These are phyloP conservation scores for Oidiodendron maius DNA, from an alignment of 495 filamentous ascomycete species.

Conservation along the genomic window DNA sequence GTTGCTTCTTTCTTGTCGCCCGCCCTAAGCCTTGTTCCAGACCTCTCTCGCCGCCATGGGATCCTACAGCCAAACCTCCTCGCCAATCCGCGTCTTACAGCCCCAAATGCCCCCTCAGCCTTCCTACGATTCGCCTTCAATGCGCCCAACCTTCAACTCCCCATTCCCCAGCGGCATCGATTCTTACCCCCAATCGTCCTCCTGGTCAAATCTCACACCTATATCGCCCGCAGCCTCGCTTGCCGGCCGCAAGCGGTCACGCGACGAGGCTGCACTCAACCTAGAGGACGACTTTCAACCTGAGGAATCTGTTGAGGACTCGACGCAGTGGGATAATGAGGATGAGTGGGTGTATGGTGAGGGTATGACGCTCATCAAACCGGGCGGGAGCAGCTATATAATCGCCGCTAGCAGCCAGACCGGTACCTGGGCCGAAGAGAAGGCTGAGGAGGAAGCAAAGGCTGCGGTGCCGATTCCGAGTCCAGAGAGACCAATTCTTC, in stretches of 20 bases:
- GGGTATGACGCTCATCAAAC: constrained; percentile 73
- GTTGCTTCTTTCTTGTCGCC: neutral
- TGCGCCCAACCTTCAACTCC: constrained; percentile 35
- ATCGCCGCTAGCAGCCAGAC: constrained; percentile 67
- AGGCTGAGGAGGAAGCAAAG: constrained; percentile 30
- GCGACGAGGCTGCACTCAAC: constrained; percentile 55
- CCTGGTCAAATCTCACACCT: constrained; percentile 12
- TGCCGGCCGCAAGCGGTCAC: constrained; percentile 58
- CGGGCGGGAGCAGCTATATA: constrained; percentile 49
- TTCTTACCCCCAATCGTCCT: constrained; percentile 16
- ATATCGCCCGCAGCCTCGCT: constrained; percentile 22
- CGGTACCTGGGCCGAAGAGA: constrained; percentile 65
- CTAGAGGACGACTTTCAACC: constrained; percentile 41
- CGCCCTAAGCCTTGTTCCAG: constrained; percentile 1
- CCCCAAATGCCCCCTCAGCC: constrained; percentile 40
- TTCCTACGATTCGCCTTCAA: constrained; percentile 31
- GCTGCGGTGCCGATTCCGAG: constrained; percentile 12
- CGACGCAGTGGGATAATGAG: no score
- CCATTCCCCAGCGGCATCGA: constrained; percentile 24
- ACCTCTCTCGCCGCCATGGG: constrained; percentile 14
- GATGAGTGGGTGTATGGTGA: constrained; percentile 60
- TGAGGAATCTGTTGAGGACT: no score
- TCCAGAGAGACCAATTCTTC: constrained; percentile 40
- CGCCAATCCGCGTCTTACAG: constrained; percentile 45
- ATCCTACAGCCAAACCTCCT: constrained; percentile 23